Percentiles rank a stretch among this genome's conserved stretches.
Conservation (phyloP, 345 rosid species). For the Lagerstroemia speciosa region DNA sequence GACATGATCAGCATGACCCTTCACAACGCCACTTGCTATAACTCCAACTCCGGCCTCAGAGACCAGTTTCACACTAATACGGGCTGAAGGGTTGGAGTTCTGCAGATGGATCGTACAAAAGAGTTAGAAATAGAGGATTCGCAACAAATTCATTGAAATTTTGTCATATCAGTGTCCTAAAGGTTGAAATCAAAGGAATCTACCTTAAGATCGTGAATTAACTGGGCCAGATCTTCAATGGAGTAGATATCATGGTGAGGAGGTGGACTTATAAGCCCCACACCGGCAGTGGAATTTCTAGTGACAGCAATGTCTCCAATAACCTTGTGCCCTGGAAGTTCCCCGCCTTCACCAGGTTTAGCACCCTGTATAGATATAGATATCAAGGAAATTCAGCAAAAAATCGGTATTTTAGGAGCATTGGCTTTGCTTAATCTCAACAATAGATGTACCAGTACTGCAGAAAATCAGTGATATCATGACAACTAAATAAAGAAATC, state of each 20-base stretch:
- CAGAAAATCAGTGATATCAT: conserved; percentile 13
- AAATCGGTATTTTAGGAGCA: neutral
- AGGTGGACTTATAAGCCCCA: conserved; percentile 98
- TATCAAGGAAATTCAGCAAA: neutral
- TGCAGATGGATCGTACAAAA: conserved; percentile 15
- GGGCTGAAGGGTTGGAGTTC: conserved; percentile 93
- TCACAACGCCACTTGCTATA: conserved; percentile 98
- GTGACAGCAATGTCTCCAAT: conserved; percentile 97
- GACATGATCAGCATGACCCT: conserved; percentile 98
- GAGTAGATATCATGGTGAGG: conserved; percentile 99
- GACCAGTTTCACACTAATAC: conserved; percentile 90
- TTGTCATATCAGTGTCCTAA: too few relatives aligned
- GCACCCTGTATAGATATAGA: conserved; percentile 55
- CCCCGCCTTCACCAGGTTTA: conserved; percentile 99
- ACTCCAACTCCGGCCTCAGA: conserved; percentile 99
- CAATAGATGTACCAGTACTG: conserved; percentile 10
- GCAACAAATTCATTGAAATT: neutral
- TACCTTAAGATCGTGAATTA: conserved; percentile 99
- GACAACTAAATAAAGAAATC: conserved; percentile 22
- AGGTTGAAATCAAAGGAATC: conserved; percentile 1
- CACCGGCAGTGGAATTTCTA: conserved; percentile 95
- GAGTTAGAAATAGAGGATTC: neutral
- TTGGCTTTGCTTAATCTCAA: conserved; percentile 30
- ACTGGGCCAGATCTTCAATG: conserved; percentile 97
- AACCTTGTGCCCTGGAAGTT: conserved; percentile 99